Percentiles rank a stretch among this genome's conserved stretches.
phyloP scores from a whole-genome alignment of 768 basidiomycete species.

The Neoboletus brunneissimus region DNA sequence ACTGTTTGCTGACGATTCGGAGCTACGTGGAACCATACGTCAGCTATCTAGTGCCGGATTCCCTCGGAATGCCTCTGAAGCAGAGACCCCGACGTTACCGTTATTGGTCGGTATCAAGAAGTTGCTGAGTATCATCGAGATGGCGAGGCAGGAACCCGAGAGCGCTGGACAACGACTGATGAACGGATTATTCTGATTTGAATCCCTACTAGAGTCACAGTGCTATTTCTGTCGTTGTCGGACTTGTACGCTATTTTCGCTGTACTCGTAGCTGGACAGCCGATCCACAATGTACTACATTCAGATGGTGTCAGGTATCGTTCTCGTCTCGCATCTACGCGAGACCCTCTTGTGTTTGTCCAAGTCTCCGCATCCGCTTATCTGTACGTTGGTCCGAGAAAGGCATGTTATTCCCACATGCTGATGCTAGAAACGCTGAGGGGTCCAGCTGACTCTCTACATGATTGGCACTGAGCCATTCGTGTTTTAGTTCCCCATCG shows the following conservation, averaged over 20 bases:
- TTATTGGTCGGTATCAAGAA: slow-evolving; percentile 93
- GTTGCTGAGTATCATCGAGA: slow-evolving; percentile 86
- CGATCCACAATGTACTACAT: background rate
- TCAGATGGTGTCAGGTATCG: background rate
- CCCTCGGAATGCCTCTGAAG: slow-evolving; percentile 35
- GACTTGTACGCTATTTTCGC: slow-evolving; percentile 3
- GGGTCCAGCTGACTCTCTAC: slow-evolving; percentile 8
- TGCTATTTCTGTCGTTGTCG: slow-evolving; percentile 7
- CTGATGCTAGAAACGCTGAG: slow-evolving; percentile 5
- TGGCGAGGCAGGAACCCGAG: slow-evolving; percentile 94
- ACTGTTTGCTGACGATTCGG: slow-evolving; percentile 58
- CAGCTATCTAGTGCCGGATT: slow-evolving; percentile 78
- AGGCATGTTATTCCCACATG: slow-evolving; percentile 27
- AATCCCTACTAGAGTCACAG: background rate
- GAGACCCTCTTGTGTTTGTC: background rate
- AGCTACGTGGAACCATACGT: slow-evolving; percentile 55
- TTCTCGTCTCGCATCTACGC: background rate
- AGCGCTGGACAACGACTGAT: slow-evolving; percentile 71
- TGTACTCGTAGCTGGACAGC: background rate
- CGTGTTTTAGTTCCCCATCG: background rate
- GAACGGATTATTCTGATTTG: slow-evolving; percentile 48
- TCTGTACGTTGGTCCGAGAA: slow-evolving; percentile 5
- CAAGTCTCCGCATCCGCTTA: background rate
- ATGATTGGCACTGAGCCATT: slow-evolving; percentile 2
- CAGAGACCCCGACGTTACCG: slow-evolving; percentile 44